Evolutionary conservation across 352 stramenopile genomes (phyloP).

Genomic region (Phytophthora pseudosyringae): DNA sequence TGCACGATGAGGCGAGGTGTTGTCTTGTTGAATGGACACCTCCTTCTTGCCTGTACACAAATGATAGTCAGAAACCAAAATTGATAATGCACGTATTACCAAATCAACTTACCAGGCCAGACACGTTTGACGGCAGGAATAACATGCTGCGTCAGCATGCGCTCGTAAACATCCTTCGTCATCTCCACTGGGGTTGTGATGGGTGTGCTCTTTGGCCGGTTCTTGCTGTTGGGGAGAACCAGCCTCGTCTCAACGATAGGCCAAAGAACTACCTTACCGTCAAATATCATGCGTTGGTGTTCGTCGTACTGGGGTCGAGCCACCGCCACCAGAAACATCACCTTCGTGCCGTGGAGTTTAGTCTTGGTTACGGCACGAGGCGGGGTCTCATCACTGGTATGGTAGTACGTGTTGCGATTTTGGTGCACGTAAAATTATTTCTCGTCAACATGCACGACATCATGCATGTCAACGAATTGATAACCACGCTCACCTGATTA

Average conservation of each 20-base stretch:
- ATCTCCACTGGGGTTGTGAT: not conserved
- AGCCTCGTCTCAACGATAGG: not conserved
- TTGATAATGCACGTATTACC: not conserved
- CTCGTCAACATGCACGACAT: too few relatives aligned
- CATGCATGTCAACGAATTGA: too few relatives aligned
- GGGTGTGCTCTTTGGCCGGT: not conserved
- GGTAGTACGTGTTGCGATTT: too few relatives aligned
- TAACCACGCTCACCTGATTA: too few relatives aligned
- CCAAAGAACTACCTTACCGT: not conserved
- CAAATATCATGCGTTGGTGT: not conserved
- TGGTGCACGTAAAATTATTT: too few relatives aligned
- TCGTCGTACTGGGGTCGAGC: not conserved
- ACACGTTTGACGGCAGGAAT: not conserved
- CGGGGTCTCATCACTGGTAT: too few relatives aligned
- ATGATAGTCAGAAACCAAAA: not conserved
- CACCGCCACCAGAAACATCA: not conserved
- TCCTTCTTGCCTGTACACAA: not conserved
- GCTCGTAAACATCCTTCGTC: not conserved
- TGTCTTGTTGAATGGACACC: not conserved
- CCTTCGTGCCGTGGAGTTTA: not conserved
- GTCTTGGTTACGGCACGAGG: not conserved
- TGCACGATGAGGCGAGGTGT: not conserved
- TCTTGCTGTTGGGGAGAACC: not conserved
- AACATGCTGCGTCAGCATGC: not conserved
- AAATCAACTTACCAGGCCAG: not conserved